phyloP scores from a whole-genome alignment of 2,329 filamentous ascomycete genomes.

The Penicillium fuscoglaucum region DNA sequence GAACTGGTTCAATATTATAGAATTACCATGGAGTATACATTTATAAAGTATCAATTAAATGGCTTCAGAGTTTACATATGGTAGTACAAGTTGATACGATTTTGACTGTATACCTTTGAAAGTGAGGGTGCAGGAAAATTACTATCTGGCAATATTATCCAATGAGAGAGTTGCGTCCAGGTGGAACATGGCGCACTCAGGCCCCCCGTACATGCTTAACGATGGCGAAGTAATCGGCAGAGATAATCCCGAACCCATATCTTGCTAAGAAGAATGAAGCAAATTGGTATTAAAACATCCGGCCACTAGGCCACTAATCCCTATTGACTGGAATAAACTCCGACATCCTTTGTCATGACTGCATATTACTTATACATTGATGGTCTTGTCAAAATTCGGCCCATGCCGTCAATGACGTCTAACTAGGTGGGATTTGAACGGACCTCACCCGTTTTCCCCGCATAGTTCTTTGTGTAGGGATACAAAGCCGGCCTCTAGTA shows the following conservation, averaged over 20 bases:
- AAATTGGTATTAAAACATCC: neutral
- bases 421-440: neutral
- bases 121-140: no score
- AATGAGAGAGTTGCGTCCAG: no score
- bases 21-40: no score
- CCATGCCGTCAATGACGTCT: no score
- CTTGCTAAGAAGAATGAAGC: neutral
- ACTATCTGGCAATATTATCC: no score
- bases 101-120: no score
- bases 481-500: neutral
- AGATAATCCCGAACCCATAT: neutral
- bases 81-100: no score
- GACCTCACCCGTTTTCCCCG: neutral
- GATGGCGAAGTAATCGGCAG: neutral
- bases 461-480: neutral
- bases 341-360: neutral
- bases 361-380: neutral
- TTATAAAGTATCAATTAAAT: no score
- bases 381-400: no score
- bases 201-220: neutral
- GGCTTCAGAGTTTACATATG: no score
- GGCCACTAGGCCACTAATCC: neutral
- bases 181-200: no score
- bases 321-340: neutral
- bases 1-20: no score